These are phyloP conservation scores for Tremellales sp. DNA, from an alignment of 1,284 basidiomycete species.

Conservation along the genomic window DNA sequence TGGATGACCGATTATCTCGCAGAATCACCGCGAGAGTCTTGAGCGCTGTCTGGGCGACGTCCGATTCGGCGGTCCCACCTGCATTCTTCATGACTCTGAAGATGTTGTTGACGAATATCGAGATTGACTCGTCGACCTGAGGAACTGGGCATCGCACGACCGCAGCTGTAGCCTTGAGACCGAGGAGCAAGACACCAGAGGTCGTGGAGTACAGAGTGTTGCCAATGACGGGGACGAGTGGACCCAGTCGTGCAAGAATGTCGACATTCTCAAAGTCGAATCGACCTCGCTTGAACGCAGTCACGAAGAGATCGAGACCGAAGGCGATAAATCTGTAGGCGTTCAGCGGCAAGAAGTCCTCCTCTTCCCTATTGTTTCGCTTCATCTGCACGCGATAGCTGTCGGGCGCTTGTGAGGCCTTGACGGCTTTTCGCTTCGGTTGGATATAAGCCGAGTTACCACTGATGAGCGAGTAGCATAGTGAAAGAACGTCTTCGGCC, in stretches of 20 bases:
- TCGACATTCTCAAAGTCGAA: constrained; percentile 76
- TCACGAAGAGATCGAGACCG: constrained; percentile 87
- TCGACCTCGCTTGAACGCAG: constrained; percentile 75
- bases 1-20: constrained; percentile 72
- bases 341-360: constrained; percentile 75
- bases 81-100: constrained; percentile 77
- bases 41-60: constrained; percentile 82
- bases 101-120: constrained; percentile 80
- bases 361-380: constrained; percentile 57
- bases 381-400: constrained; percentile 75
- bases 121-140: constrained; percentile 69
- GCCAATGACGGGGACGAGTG: constrained; percentile 81
- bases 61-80: constrained; percentile 79
- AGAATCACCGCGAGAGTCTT: constrained; percentile 81
- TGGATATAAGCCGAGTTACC: constrained; percentile 76
- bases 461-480: constrained; percentile 86
- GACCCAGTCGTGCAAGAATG: constrained; percentile 73
- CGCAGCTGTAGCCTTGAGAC: constrained; percentile 74
- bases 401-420: constrained; percentile 48
- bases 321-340: constrained; percentile 81
- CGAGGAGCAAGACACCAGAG: constrained; percentile 71
- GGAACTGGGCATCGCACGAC: constrained; percentile 82
- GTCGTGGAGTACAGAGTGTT: constrained; percentile 88
- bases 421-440: constrained; percentile 39
- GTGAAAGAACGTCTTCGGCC: constrained; percentile 67